Base-by-base conservation (phyloP, 139 green algal species). In the Chlamydomonas asymmetrica region DNA sequence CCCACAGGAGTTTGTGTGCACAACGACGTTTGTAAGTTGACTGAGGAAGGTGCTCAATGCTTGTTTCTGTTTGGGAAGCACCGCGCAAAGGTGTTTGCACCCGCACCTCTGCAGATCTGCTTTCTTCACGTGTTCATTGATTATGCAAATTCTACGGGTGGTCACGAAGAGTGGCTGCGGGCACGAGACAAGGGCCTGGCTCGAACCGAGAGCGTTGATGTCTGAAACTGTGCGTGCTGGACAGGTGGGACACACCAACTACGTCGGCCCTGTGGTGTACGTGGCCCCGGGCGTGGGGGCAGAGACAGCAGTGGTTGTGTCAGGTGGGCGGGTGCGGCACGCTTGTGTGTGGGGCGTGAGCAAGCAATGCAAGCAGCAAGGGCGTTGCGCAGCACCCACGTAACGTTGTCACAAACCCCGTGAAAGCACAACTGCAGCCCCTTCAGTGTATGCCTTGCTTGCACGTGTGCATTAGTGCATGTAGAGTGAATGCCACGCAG, bases 171-270 rank as follows among this genome's bases (percentile, higher is more conserved):
- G n/a, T n/a, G n/a, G n/a, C n/a, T n/a, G n/a, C n/a, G n/a, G n/a
- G n/a, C n/a, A n/a, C n/a, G n/a, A n/a, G n/a, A n/a, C n/a, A n/a
- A n/a, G n/a, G n/a, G n/a, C n/a, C n/a, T n/a, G n/a, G n/a, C n/a
- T n/a, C n/a, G n/a, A n/a, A n/a, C n/a, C n/a, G n/a, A n/a, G n/a
- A n/a, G n/a, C n/a, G n/a, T n/a, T n/a, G n/a, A n/a, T n/a, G n/a
- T n/a, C n/a, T n/a, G 72, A 80, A 31, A 49, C 41, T 2, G 68
- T 62, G n/a, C n/a, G n/a, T n/a, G n/a, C n/a, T n/a, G n/a, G 43
- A 22, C 79, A 93, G 86, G 80, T 91, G n/a, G 94, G 94, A 0
- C 92, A 98, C 82, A 86, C 78, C 4, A 80, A 91, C 75, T 98
- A 92, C 73, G 94, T 98, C 4, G 84, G 82, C 2, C 63, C 92